Conservation (phyloP, 805 yeast genomes). For the Cyberlindnera suaveolens region DNA sequence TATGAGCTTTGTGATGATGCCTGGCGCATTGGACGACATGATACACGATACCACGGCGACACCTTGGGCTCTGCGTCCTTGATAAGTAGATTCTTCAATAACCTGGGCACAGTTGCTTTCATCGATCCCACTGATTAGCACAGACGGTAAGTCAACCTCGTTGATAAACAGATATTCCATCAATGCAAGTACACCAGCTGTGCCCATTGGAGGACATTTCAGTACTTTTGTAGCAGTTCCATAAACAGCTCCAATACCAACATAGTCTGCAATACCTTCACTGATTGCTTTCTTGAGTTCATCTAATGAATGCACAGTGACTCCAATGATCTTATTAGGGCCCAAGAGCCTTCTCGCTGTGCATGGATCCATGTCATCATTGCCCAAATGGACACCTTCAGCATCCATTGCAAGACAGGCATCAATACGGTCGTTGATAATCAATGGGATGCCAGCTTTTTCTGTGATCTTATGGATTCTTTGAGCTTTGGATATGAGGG, state of each 20-base stretch:
- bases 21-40: conserved; percentile 58
- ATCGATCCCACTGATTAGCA: conserved; percentile 77
- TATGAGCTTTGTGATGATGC: conserved; percentile 36
- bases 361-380: conserved; percentile 64
- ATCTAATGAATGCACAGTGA: conserved; percentile 55
- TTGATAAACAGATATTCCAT: conserved; percentile 38
- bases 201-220: conserved; percentile 56
- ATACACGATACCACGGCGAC: conserved; percentile 85
- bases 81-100: conserved; percentile 32
- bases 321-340: conserved; percentile 69
- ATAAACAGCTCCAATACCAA: conserved; percentile 80
- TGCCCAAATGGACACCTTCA: conserved; percentile 92
- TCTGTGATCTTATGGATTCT: conserved; percentile 57
- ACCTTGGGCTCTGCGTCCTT: conserved; percentile 57
- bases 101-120: conserved; percentile 55
- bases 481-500: conserved; percentile 56
- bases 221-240: conserved; percentile 66
- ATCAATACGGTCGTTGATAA: conserved; percentile 83
- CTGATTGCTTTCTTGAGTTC: conserved; percentile 49
- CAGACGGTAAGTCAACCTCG: conserved; percentile 44
- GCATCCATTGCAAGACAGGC: conserved; percentile 87
- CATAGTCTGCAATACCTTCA: conserved; percentile 55
- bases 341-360: conserved; percentile 63
- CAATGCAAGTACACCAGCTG: conserved; percentile 54
- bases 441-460: conserved; percentile 58